Evolutionary conservation across 257 asterid genomes (phyloP).

Genomic region (Catharanthus roseus): DNA sequence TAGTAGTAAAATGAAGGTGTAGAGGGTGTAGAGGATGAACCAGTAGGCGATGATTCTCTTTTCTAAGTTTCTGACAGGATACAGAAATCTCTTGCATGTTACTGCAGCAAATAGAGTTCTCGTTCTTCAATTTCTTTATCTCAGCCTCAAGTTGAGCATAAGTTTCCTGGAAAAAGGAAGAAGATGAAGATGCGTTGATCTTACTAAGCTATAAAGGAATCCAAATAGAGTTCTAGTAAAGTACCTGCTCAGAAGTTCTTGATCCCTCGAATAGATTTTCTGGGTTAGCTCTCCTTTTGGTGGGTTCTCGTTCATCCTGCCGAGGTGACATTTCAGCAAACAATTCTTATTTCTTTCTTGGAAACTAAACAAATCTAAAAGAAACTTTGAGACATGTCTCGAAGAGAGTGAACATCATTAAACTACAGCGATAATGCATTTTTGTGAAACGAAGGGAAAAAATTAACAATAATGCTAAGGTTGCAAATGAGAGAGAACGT

Average conservation of each 20-base stretch:
- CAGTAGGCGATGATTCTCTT: conserved; percentile 19
- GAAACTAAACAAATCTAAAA: background rate
- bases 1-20: background rate
- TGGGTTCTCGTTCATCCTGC: background rate
- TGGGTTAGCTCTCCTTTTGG: background rate
- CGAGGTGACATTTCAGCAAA: conserved; percentile 1
- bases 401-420: background rate
- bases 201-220: background rate
- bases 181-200: background rate
- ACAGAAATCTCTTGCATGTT: conserved; percentile 6
- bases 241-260: conserved; percentile 2
- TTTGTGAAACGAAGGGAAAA: background rate
- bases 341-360: background rate
- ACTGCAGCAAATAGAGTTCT: background rate
- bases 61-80: background rate
- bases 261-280: background rate
- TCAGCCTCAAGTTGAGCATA: conserved; percentile 10
- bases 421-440: background rate
- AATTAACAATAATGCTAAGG: background rate
- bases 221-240: background rate
- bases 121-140: conserved; percentile 13
- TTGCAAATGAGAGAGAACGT: background rate
- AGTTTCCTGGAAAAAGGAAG: conserved; percentile 12
- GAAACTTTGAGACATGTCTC: background rate
- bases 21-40: conserved; percentile 14